Evolutionary conservation across 1,139 yeast species (phyloP), one percentile per base, ranked within the genome.

Genomic region (Pichia sp.): DNA sequence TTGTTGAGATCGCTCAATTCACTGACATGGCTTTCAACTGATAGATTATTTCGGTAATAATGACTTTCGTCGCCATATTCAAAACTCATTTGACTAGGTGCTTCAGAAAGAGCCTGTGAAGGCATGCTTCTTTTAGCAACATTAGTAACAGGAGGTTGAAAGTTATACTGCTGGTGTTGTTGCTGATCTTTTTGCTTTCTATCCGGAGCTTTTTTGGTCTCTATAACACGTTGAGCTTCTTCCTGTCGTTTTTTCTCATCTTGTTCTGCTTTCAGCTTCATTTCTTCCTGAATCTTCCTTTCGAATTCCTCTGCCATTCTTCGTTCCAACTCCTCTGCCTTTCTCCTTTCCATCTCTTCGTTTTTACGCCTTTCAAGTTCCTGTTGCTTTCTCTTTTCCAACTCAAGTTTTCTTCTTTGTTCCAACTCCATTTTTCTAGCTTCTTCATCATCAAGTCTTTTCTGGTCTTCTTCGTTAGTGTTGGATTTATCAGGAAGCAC

Each of bases 11-110:
- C 43, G 5, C 18, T 11, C 25, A 18, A 26, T 5, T 34, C 30
- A 24, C 25, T 36, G 9, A 30, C 26, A 18, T 23, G 36, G 19
- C 44, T 39, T 20, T 35, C 41, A 6, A 40, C 5, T 4, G 46
- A 37, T 9, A 21, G 21, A 21, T 45, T 38, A 19, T 11, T n/a
- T 12, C 25, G 11, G 30, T 37, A 35, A 20, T 40, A 43, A 4
- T 24, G 31, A 6, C 41, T 26, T 6, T 42, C 48, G 18, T 41
- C 47, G 5, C 44, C 47, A 11, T 31, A 17, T 30, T 41, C 43
- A 44, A 40, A 36, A 36, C 44, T 39, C 39, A 44, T 24, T 31
- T 44, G 47, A 26, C 47, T 44, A 5, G 43, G 42, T n/a, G 39
- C 40, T 7, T 39, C 30, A 3, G 42, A 39, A 10, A 44, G 12